Conservation (phyloP, 2,329 filamentous ascomycete species). For the Aureobasidium sp. region DNA sequence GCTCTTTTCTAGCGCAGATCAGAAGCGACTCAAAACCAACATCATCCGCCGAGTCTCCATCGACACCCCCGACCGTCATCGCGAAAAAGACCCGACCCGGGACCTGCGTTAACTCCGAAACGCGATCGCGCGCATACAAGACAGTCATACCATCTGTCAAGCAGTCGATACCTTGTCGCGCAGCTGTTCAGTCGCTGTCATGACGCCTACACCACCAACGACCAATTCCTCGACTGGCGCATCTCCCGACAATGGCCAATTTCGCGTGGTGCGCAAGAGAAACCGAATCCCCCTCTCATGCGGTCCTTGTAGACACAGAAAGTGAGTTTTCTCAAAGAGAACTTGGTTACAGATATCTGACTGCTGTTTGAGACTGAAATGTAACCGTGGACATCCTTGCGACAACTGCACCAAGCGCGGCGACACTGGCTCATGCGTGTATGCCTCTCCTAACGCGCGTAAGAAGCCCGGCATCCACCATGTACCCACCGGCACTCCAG, state of each 20-base stretch:
- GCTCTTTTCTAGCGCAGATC: not conserved
- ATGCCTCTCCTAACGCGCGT: conserved; percentile 61
- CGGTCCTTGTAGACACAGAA: conserved; percentile 82
- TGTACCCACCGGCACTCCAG: conserved; percentile 51
- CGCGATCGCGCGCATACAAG: not conserved
- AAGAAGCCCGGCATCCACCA: conserved; percentile 55
- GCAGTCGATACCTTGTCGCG: not conserved
- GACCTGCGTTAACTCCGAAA: conserved; percentile 4
- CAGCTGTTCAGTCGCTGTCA: not conserved
- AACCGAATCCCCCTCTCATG: conserved; percentile 90
- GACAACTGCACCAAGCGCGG: conserved; percentile 90
- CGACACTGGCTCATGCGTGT: conserved; percentile 74
- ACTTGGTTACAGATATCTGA: conserved; percentile 26
- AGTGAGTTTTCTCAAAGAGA: conserved; percentile 49
- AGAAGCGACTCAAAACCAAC: not conserved
- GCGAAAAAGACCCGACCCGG: not conserved
- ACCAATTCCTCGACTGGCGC: conserved; percentile 70
- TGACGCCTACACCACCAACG: conserved; percentile 72
- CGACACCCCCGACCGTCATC: not conserved
- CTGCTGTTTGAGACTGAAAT: conserved; percentile 62
- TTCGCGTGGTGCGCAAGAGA: conserved; percentile 81
- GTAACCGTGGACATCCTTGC: conserved; percentile 83
- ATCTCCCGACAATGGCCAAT: conserved; percentile 73
- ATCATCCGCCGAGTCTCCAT: not conserved
- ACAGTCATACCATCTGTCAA: not conserved